phyloP scores from a whole-genome alignment of 2,329 filamentous ascomycete genomes.

The Ambrosiella cleistominuta region DNA sequence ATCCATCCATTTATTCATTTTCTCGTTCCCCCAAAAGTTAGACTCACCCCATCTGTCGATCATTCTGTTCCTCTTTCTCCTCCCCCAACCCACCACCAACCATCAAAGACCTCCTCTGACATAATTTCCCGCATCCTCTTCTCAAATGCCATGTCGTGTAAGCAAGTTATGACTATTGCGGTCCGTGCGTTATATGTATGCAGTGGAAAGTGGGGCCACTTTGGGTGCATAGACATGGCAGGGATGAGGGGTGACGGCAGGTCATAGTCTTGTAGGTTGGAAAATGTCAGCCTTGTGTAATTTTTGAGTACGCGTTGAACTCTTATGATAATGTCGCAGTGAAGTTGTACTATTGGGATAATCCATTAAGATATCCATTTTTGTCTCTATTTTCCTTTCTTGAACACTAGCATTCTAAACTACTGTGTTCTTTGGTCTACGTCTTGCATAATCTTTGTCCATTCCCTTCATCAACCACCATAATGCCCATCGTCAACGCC shows the following conservation, averaged over 20 bases:
- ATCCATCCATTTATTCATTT: too few species aligned
- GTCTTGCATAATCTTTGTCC: background rate
- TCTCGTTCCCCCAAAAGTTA: too few species aligned
- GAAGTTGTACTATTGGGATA: background rate
- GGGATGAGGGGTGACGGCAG: background rate
- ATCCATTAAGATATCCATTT: background rate
- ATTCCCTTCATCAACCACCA: constrained; percentile 2
- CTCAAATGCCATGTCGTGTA: background rate
- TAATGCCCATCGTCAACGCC: constrained; percentile 19
- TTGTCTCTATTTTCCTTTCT: background rate
- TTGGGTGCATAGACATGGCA: background rate
- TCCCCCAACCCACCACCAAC: background rate
- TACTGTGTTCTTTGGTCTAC: background rate
- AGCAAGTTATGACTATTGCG: background rate
- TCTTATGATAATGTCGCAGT: too few species aligned
- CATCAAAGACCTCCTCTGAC: background rate
- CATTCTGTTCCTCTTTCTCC: background rate
- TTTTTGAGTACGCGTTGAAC: background rate
- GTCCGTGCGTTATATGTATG: background rate
- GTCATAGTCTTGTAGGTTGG: background rate
- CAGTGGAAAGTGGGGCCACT: background rate
- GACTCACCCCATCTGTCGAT: background rate
- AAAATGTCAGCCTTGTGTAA: constrained; percentile 2
- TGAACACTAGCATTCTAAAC: background rate
- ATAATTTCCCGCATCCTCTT: background rate